Base-by-base conservation (phyloP, 2,329 filamentous ascomycete genomes). In the Aspergillus brasiliensis region DNA sequence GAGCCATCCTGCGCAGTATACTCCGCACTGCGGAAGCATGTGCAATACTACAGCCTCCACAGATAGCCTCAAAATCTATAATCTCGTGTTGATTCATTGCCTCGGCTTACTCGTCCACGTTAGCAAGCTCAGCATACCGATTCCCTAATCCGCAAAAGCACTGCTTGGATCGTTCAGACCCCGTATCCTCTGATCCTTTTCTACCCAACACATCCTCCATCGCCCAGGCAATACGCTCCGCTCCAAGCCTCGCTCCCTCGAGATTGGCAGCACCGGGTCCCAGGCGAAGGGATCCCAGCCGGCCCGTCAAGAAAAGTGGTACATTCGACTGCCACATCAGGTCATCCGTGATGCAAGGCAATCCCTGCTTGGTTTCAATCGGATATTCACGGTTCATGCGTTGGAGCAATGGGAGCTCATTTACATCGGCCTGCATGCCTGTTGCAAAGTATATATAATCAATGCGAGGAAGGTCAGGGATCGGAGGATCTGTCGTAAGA, bases 371-470 rank as follows among this genome's bases (percentile, higher is more conserved):
- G 0, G 80, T 82, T 15, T 85, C 75, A 34, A 94, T 82, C 0
- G 89, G 89, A 62, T 88, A 80, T 17, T 86, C 81, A 3, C 77
- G 63, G 8, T 84, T 74, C 70, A 94, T 84, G 0, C 78, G 83
- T 58, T 85, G 75, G 11, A 94, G 76, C 58, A 87, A 86, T 0
- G 87, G 83, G 21, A 92, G 78, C 2, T 80, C 80, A 1, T 75
- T 69, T 25, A 91, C 84, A 63, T 92, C 82, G 0, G 86, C 84
- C 51, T 86, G 82, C 40, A 90, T 84, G 0, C 91, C 91, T 0
- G 91, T 94, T 13, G 91, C 90, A 68, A 89, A 91, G 74, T 90
- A 90, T 63, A 92, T 85, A 73, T 89, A 90, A 71, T 92, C 84
- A 13, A 87, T 78, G 2, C 66, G 52, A 10, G 81, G 79, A 1